Percentiles rank a stretch among this genome's conserved stretches.
phyloP scores from a whole-genome alignment of 139 green algal genomes.

The Coccomyxa sp. region DNA sequence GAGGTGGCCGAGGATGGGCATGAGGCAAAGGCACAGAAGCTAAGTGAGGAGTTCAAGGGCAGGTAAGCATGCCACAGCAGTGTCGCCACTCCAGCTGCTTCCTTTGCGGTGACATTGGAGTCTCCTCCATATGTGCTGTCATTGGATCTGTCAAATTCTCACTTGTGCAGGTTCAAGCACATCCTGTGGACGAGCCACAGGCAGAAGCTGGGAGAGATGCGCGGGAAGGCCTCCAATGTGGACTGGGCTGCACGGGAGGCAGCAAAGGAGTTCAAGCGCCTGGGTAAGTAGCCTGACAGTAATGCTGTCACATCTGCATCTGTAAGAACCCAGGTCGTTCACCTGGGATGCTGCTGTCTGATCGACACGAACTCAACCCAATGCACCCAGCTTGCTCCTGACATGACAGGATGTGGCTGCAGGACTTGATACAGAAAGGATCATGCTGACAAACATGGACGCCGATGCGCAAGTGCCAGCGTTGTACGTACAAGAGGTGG shows the following conservation, averaged over 20 bases:
- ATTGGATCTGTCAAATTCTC: not conserved
- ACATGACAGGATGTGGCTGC: not conserved
- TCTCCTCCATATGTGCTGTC: too few relatives aligned
- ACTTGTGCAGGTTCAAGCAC: conserved; percentile 13
- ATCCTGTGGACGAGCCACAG: conserved; percentile 27
- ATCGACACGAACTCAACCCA: too few relatives aligned
- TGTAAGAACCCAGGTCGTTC: too few relatives aligned
- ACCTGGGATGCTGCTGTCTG: too few relatives aligned
- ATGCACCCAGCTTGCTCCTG: too few relatives aligned
- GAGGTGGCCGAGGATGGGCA: conserved; percentile 28
- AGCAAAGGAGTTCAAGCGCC: not conserved
- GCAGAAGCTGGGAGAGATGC: conserved; percentile 20
- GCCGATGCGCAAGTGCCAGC: conserved; percentile 20
- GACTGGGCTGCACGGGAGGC: conserved; percentile 23
- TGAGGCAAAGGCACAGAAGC: conserved; percentile 21
- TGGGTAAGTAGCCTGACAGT: too few relatives aligned
- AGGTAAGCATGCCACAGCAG: too few relatives aligned
- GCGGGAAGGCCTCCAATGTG: conserved; percentile 37
- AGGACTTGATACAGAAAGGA: not conserved
- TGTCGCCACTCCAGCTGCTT: too few relatives aligned
- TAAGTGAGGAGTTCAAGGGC: conserved; percentile 25
- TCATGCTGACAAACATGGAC: conserved; percentile 36
- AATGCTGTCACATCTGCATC: too few relatives aligned
- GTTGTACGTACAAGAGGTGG: conserved; percentile 13
- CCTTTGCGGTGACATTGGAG: too few relatives aligned